A percentile compares a stretch with the other conserved stretches of the same genome.
These are phyloP conservation scores for Secale cereale DNA, from an alignment of 176 grass and related monocot species.

Conservation along the genomic window DNA sequence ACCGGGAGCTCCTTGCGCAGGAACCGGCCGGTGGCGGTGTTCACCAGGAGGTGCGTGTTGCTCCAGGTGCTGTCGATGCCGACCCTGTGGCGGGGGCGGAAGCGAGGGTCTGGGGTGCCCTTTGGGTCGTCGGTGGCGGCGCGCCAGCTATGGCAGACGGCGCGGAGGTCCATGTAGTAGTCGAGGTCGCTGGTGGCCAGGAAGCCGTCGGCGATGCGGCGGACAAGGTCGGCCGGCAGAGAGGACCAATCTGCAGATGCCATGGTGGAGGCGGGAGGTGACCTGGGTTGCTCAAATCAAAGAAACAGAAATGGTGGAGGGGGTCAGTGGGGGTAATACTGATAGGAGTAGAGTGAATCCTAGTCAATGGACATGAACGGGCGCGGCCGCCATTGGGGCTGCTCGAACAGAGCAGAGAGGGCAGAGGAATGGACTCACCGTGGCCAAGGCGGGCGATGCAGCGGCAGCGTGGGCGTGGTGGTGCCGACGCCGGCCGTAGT, in stretches of 20 bases:
- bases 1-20: not conserved
- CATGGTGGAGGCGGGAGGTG: not conserved
- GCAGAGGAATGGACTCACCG: constrained; percentile 1
- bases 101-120: not conserved
- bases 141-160: not conserved
- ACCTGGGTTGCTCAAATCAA: not conserved
- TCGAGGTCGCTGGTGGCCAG: not conserved
- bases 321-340: not conserved
- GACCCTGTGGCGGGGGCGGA: not conserved
- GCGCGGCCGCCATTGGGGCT: not conserved
- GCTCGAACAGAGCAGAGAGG: not conserved
- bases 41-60: not conserved
- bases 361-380: not conserved
- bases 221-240: not conserved
- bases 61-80: not conserved
- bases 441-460: constrained; percentile 47
- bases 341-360: not conserved
- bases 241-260: not conserved
- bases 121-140: not conserved
- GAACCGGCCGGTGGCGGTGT: not conserved
- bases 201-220: not conserved
- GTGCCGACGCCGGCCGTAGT: constrained; percentile 69
- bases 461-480: constrained; percentile 57
- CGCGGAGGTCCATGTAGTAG: constrained; percentile 4
- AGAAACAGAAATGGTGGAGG: not conserved